A percentile compares a stretch with the other conserved stretches of the same genome.
phyloP scores from a whole-genome alignment of 345 rosid genomes.

The Erucastrum elatum region DNA sequence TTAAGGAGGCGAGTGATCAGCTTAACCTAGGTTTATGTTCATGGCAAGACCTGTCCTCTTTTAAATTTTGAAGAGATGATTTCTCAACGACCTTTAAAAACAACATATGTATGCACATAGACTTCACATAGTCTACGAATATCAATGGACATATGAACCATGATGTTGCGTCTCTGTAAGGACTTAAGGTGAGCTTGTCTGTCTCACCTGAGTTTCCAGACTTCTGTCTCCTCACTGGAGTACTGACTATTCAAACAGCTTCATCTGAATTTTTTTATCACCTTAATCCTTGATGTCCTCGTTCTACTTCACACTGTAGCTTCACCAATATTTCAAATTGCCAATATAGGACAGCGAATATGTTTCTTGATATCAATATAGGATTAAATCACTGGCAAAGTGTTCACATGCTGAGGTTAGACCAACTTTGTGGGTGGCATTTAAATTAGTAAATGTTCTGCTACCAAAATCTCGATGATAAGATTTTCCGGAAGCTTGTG shows the following conservation, averaged over 20 bases:
- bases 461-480: no score
- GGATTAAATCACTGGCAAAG: constrained; percentile 5
- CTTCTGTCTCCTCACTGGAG: constrained; percentile 37
- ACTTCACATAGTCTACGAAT: not conserved
- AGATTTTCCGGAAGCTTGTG: no score
- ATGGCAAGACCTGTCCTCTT: no score
- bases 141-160: constrained; percentile 36
- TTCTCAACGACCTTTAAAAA: not conserved
- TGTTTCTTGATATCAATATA: not conserved
- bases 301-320: no score
- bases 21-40: not conserved
- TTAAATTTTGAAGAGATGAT: not conserved
- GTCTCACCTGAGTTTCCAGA: constrained; percentile 26
- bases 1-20: not conserved
- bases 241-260: constrained; percentile 25
- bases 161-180: constrained; percentile 4
- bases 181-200: not conserved
- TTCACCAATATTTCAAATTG: constrained; percentile 3
- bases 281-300: no score
- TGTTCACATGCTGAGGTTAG: no score
- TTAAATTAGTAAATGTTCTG: no score
- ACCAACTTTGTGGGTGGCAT: no score
- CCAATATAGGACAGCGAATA: not conserved
- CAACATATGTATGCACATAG: not conserved
- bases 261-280: no score